Base-by-base conservation (phyloP, 306 rosid genomes). In the Corylus heterophylla region DNA sequence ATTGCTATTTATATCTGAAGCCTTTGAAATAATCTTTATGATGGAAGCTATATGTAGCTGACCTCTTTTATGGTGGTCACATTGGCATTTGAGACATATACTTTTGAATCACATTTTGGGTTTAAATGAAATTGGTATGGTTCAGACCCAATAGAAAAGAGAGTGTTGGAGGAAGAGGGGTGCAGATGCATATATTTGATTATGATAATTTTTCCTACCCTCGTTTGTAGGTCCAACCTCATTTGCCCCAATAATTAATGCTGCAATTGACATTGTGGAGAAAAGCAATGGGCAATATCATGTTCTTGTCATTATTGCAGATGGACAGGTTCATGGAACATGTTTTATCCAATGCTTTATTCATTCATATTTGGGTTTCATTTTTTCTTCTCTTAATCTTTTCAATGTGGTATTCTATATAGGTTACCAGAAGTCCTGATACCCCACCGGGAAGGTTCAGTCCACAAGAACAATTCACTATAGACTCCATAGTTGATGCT, bases 301-400 rank as follows among this genome's bases (percentile, higher is more conserved):
- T 66, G 94, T 95, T 81, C 99, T 95, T 75, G 96, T 95, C 90
- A 92, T 95, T 54, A 83, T 95, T 84, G 99, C 99, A 25, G 99
- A 95, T 42, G 99, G 99, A 78, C 99, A 95, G 99, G 98, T 95
- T 83, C 79, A 5, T 87, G 80, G 29, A 69, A 42, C 76, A 52
- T 75, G 51, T 78, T 54, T 72, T 42, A 39, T 29, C 25, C 55
- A 54, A 25, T 54, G 50, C 29, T 12, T 67, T 63, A 76, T 62
- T 70, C 56, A 66, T 48, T 71, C 66, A 55, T 54, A 77, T 3
- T 64, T 44, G 47, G 66, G 39, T 49, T 69, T n/a, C 56, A 5
- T 56, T 86, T 48, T 58, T 31, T 54, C 58, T 75, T 79, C 66
- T 51, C 66, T 31, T 45, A 12, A 78, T 35, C 7, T 52, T 76